Base-by-base conservation (phyloP, 2,329 filamentous ascomycete species). In the Tolypocladium paradoxum region DNA sequence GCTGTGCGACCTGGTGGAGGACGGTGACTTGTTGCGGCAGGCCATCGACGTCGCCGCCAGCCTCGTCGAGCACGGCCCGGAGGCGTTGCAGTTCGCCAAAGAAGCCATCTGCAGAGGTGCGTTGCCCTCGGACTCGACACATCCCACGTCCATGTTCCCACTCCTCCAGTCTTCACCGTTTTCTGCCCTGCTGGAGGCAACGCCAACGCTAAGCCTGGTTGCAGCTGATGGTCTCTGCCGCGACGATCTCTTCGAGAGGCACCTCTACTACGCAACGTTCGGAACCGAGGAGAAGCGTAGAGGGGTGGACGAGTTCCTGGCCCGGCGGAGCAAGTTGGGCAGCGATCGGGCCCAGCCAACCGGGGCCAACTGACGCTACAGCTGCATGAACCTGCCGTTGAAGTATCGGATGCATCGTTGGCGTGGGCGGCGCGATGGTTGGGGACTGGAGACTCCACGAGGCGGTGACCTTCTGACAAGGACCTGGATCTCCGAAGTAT, bases 221-320 rank as follows among this genome's bases (percentile, higher is more conserved):
- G 18, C 50, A 62, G 64, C 58, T 43, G 62, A 66, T 53, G 58
- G 57, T 43, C 51, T 61, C 34, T 60, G 60, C 35, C 57, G 61
- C 27, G 63, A 67, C 51, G 65, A 69, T 52, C 58, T 64, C 36
- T 63, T 68, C 43, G 67, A 70, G 56, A 60, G 67, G 49, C 60
- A 61, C 50, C 56, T 70, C 33, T 70, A 71, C 54, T 68, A 68
- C 52, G 61, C 62, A 49, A 65, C 68, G 35, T 69, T 71, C 58
- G 62, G 62, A 3, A 66, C 60, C n/a, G 52, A 57, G 29, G 62
- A 66, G 48, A 67, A 66, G 56, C 55, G 56, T 27, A 58, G 58
- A 49, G 64, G 64, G 29, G 61, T 65, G 37, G 57, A 58, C 34
- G 61, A 61, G 24, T 66, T 67, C 50, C 60, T 67, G 31, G 59